Percentiles rank a stretch among this genome's conserved stretches.
These are phyloP conservation scores for Lyophyllum shimeji DNA, from an alignment of 768 basidiomycete species.

Conservation along the genomic window DNA sequence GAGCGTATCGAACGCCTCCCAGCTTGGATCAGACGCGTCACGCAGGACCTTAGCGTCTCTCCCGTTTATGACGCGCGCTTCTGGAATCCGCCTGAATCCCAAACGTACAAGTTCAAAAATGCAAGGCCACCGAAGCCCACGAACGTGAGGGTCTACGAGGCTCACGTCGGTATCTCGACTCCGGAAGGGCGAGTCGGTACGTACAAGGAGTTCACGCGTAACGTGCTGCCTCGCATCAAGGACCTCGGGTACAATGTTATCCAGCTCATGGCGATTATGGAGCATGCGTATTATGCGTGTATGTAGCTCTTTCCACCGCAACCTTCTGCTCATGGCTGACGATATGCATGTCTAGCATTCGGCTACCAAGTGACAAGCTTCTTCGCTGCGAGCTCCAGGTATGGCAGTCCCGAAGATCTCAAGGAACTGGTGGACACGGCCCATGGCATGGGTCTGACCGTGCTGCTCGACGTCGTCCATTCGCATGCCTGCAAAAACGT, in stretches of 20 bases:
- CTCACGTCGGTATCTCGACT: slow-evolving; percentile 96
- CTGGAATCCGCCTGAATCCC: slow-evolving; percentile 86
- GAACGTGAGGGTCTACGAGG: slow-evolving; percentile 88
- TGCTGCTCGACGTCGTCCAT: slow-evolving; percentile 96
- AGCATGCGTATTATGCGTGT: slow-evolving; percentile 98
- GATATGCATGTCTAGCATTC: slow-evolving; percentile 61
- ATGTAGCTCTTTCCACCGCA: slow-evolving; percentile 25
- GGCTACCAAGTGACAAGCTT: slow-evolving; percentile 98
- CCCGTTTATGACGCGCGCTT: slow-evolving; percentile 96
- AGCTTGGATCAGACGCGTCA: slow-evolving; percentile 93
- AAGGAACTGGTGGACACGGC: slow-evolving; percentile 95
- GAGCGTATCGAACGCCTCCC: slow-evolving; percentile 89
- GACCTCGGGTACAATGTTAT: slow-evolving; percentile 95
- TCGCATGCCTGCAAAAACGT: slow-evolving; percentile 99
- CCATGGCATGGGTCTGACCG: slow-evolving; percentile 88
- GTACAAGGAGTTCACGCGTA: slow-evolving; percentile 91
- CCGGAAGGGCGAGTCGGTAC: slow-evolving; percentile 85
- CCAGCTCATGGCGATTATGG: slow-evolving; percentile 98
- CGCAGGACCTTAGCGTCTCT: slow-evolving; percentile 87
- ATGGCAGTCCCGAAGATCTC: slow-evolving; percentile 92
- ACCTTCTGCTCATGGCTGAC: not conserved
- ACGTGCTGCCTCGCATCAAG: slow-evolving; percentile 85
- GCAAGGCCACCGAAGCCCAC: slow-evolving; percentile 63
- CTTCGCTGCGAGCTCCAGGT: slow-evolving; percentile 96
- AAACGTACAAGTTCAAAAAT: slow-evolving; percentile 83